Evolutionary conservation across 2,329 filamentous ascomycete species (phyloP), one percentile per base, ranked within the genome.

Genomic region (Aspergillus transmontanensis): DNA sequence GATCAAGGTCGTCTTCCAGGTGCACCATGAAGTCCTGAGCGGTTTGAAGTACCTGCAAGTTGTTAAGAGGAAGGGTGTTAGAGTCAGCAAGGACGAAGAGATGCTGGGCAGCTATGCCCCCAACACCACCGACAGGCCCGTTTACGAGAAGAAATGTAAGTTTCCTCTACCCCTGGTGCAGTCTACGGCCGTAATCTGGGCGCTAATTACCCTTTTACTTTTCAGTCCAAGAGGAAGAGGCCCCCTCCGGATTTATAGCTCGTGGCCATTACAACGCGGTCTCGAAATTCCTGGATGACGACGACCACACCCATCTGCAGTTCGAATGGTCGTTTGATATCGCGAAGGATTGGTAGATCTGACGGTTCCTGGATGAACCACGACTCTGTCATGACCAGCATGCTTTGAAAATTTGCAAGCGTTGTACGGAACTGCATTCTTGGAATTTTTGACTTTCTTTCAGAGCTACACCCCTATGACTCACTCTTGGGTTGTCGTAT

Each of bases 301-400:
- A 99, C 82, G 90, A 95, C 79, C 89, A 93, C 80, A 89, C 86
- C 68, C 94, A 99, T 80, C 85, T 99, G 67, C 85, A 90, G 77
- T 99, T 99, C 79, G 91, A 96, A 74, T 99, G 95, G 95, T 89
- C 90, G 66, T 98, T 99, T 75, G 91, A 97, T 76, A 97, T 99
- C 78, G 86, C 90, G 81, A 99, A 98, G 87, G 92, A 97, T 78
- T 98, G 95, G 95, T 78, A 76, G 66, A 64, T 55, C 28, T 57
- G 48, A 55, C 68, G 32, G 41, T 48, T 59, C 45, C 30, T 48
- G 56, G 57, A 60, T 59, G 60, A 66, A 62, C 64, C 41, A 60
- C 53, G 62, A 64, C 55, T 61, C 57, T 66, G 64, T 50, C 60
- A 65, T 57, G 57, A 70, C 57, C 61, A 66, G 66, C 66, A 71